Conservation (phyloP, 176 grass and related monocot genomes). For the Secale cereale region DNA sequence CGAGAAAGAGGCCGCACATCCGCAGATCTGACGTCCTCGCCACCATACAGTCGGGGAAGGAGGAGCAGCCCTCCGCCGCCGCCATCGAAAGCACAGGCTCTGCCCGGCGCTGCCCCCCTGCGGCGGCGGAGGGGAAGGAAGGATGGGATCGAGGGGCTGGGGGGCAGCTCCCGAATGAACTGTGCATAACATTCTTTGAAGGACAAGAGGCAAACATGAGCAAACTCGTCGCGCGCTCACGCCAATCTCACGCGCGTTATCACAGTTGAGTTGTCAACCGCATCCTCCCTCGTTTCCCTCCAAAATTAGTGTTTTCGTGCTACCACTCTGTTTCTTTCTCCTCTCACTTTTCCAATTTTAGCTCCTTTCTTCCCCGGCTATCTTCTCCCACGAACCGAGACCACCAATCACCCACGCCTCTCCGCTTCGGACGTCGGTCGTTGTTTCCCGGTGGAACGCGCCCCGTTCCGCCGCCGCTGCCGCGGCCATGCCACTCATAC, state of each 20-base stretch:
- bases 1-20: no score
- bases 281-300: background rate
- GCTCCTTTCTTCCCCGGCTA: conserved; percentile 28
- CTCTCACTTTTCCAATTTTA: conserved; percentile 33
- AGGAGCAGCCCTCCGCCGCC: no score
- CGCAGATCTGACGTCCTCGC: no score
- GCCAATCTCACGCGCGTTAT: background rate
- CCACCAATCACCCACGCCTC: conserved; percentile 10
- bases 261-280: background rate
- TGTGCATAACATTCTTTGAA: no score
- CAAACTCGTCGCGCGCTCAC: background rate
- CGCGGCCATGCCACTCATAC: conserved; percentile 28
- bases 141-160: no score
- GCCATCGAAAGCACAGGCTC: no score
- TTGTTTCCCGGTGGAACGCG: conserved; percentile 30
- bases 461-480: conserved; percentile 32
- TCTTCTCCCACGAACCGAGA: background rate
- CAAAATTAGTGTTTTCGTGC: conserved; percentile 26
- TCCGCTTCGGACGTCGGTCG: background rate
- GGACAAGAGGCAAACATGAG: background rate
- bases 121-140: no score
- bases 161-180: no score
- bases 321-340: conserved; percentile 11
- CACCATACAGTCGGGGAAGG: no score
- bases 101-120: no score